Evolutionary conservation across 805 yeast genomes (phyloP).

Genomic region (Ogataea polymorpha): DNA sequence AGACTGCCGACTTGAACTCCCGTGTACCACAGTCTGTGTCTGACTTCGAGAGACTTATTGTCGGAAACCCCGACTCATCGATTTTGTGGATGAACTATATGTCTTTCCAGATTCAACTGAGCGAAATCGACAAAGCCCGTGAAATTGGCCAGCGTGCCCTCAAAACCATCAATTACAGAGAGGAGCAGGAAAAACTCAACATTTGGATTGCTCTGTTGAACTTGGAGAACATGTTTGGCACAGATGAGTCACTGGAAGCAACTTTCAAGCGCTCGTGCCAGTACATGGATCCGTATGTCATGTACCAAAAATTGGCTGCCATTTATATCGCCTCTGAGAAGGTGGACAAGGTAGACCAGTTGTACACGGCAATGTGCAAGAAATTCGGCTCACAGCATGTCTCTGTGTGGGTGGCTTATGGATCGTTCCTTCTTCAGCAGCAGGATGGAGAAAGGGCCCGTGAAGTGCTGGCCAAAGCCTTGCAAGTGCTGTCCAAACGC

Average conservation of each 20-base stretch:
- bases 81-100: constrained; percentile 96
- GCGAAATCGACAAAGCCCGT: constrained; percentile 93
- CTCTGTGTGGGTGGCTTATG: constrained; percentile 79
- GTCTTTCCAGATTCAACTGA: constrained; percentile 94
- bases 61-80: constrained; percentile 93
- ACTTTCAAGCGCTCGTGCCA: constrained; percentile 82
- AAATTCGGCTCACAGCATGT: constrained; percentile 69
- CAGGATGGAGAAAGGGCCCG: constrained; percentile 60
- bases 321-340: constrained; percentile 77
- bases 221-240: constrained; percentile 91
- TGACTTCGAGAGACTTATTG: constrained; percentile 88
- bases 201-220: constrained; percentile 95
- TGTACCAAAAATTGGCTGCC: constrained; percentile 76
- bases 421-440: constrained; percentile 67
- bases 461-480: constrained; percentile 68
- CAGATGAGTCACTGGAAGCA: constrained; percentile 74
- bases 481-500: constrained; percentile 67
- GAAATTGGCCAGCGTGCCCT: constrained; percentile 91
- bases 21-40: constrained; percentile 87
- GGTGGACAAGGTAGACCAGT: constrained; percentile 60
- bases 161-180: constrained; percentile 84
- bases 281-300: constrained; percentile 82
- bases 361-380: constrained; percentile 69
- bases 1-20: constrained; percentile 77
- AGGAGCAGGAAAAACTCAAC: constrained; percentile 88